Percentiles rank a stretch among this genome's conserved stretches.
These are phyloP conservation scores for Fomitopsis betulina DNA, from an alignment of 1,284 basidiomycete species.

Conservation along the genomic window DNA sequence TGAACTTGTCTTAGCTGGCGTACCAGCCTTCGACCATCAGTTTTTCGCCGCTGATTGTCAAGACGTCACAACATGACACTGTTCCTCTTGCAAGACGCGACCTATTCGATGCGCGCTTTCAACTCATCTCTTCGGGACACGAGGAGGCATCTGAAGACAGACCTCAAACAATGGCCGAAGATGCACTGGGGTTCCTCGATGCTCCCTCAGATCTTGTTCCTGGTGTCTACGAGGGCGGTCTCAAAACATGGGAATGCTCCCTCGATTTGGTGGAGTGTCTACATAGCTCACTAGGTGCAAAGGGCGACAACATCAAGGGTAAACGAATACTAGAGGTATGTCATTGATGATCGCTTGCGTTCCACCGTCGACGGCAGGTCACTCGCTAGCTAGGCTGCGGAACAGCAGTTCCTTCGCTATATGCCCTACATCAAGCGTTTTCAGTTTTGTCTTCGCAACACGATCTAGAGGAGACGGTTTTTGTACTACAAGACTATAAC, in stretches of 20 bases:
- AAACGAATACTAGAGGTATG: conserved; percentile 62
- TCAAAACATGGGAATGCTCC: conserved; percentile 98
- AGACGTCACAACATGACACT: conserved; percentile 47
- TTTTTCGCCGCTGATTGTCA: conserved; percentile 26
- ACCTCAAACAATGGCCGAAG: conserved; percentile 7
- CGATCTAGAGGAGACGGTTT: conserved; percentile 34
- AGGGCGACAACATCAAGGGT: conserved; percentile 28
- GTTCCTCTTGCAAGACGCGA: conserved; percentile 71
- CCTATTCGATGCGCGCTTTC: conserved; percentile 92
- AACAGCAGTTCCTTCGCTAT: conserved; percentile 82
- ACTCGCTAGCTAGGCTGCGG: conserved; percentile 81
- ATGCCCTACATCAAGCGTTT: conserved; percentile 65
- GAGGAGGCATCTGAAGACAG: conserved; percentile 19
- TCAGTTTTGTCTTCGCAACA: conserved; percentile 19
- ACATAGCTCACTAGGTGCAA: conserved; percentile 28
- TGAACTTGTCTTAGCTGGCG: not conserved
- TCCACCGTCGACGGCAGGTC: not conserved
- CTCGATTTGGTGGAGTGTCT: conserved; percentile 76
- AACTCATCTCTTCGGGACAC: conserved; percentile 59
- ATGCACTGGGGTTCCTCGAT: conserved; percentile 57
- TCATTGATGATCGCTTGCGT: not conserved
- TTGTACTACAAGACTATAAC: conserved; percentile 97
- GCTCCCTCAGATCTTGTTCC: conserved; percentile 89
- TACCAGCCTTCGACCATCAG: conserved; percentile 38
- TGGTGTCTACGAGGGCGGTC: conserved; percentile 90